Conservation (phyloP, 2,329 filamentous ascomycete species). For the Talaromyces piceae region DNA sequence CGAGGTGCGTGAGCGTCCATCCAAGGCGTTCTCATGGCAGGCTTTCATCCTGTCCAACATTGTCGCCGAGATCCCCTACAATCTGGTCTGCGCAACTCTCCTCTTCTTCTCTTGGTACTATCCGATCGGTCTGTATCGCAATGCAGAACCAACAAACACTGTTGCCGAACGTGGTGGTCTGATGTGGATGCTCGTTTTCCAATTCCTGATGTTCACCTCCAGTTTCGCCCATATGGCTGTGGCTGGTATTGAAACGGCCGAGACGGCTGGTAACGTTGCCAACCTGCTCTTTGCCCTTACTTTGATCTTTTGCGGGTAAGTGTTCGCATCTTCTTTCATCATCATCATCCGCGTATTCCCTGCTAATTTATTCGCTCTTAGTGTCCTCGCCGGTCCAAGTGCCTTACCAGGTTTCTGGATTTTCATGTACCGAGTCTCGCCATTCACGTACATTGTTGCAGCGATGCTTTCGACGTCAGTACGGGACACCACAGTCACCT, state of each 20-base stretch:
- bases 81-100: conserved; percentile 54
- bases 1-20: conserved; percentile 54
- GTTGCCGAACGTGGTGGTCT: conserved; percentile 52
- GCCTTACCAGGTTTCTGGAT: conserved; percentile 65
- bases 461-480: conserved; percentile 32
- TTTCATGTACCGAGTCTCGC: conserved; percentile 65
- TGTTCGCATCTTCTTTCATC: background rate
- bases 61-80: conserved; percentile 63
- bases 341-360: background rate
- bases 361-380: conserved; percentile 6
- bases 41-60: conserved; percentile 65
- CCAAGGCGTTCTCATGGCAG: conserved; percentile 68
- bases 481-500: conserved; percentile 22
- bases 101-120: conserved; percentile 64
- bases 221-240: conserved; percentile 70
- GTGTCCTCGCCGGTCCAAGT: conserved; percentile 54
- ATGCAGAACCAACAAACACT: conserved; percentile 31
- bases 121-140: conserved; percentile 44
- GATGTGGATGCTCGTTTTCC: conserved; percentile 57
- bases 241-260: conserved; percentile 59
- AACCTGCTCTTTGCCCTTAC: conserved; percentile 54
- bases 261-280: conserved; percentile 59
- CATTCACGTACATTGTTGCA: conserved; percentile 56
- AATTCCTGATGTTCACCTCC: conserved; percentile 63
- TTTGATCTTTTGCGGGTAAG: conserved; percentile 48